These are phyloP conservation scores for Persicaria tinctoria DNA, from an alignment of 148 eudicot genomes.

Conservation along the genomic window DNA sequence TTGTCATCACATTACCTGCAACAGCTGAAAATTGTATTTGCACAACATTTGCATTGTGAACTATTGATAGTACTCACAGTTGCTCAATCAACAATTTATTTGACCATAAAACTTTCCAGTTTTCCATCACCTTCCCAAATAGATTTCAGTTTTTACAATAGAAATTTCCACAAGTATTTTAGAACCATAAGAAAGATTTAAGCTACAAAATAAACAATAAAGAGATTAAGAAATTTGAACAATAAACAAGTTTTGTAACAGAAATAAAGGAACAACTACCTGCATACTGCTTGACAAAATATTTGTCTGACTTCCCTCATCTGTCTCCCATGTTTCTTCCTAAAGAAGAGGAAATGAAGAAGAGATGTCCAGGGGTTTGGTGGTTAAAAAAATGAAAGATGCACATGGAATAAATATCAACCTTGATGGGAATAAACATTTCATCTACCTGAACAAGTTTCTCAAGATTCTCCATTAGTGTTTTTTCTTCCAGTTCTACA, in stretches of 20 bases:
- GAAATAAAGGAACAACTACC: slow-evolving; percentile 28
- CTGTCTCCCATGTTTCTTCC: slow-evolving; percentile 99
- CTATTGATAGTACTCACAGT: too few relatives aligned
- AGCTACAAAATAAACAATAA: neutral
- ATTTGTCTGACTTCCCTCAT: slow-evolving; percentile 95
- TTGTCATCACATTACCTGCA: too few relatives aligned
- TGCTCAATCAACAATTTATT: too few relatives aligned
- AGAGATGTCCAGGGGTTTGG: neutral
- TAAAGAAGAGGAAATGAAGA: slow-evolving; percentile 19
- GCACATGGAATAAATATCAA: neutral
- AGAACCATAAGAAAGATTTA: neutral
- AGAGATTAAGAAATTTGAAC: neutral
- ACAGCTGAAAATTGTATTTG: too few relatives aligned
- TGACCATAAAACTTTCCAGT: too few relatives aligned
- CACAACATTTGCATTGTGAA: too few relatives aligned
- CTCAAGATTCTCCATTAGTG: slow-evolving; percentile 85
- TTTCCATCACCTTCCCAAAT: too few relatives aligned
- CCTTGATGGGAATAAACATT: too few relatives aligned
- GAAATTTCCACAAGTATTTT: neutral
- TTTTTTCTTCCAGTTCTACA: slow-evolving; percentile 89
- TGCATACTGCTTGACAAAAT: slow-evolving; percentile 97
- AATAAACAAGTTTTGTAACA: neutral
- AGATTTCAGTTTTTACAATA: neutral
- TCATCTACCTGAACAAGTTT: slow-evolving; percentile 79
- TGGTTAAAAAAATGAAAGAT: slow-evolving; percentile 4